A percentile compares a stretch with the other conserved stretches of the same genome.
phyloP scores from a whole-genome alignment of 345 rosid species.

The Eucalyptus polybractea region DNA sequence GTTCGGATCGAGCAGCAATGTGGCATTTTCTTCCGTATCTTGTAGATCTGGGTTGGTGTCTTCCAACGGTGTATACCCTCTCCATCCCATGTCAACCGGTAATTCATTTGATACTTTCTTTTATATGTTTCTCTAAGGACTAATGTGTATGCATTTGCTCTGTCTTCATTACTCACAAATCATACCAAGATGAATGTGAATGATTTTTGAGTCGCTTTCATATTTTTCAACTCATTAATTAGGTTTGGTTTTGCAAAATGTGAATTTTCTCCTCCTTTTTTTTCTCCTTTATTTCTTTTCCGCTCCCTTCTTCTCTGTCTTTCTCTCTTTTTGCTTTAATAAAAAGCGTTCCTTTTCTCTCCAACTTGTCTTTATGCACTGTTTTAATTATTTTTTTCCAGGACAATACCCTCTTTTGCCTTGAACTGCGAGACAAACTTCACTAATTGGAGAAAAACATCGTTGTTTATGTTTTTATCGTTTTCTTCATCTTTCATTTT shows the following conservation, averaged over 20 bases:
- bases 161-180: neutral
- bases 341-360: neutral
- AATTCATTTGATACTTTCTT: neutral
- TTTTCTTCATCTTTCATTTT: neutral
- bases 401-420: neutral
- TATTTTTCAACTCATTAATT: no score
- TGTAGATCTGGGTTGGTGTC: neutral
- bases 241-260: no score
- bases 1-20: neutral
- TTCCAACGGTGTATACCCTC: neutral
- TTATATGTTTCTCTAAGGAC: neutral
- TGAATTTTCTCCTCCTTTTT: no score
- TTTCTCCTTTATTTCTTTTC: no score
- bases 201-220: neutral
- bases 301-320: no score
- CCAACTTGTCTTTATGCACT: neutral
- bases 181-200: neutral
- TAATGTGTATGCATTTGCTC: neutral
- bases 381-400: neutral
- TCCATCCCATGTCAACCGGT: neutral
- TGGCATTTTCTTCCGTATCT: neutral
- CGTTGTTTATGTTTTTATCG: neutral
- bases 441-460: neutral
- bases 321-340: neutral
- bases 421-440: neutral